Conservation (phyloP, 202 grass and related monocot species). For the Carex sylvatica region DNA sequence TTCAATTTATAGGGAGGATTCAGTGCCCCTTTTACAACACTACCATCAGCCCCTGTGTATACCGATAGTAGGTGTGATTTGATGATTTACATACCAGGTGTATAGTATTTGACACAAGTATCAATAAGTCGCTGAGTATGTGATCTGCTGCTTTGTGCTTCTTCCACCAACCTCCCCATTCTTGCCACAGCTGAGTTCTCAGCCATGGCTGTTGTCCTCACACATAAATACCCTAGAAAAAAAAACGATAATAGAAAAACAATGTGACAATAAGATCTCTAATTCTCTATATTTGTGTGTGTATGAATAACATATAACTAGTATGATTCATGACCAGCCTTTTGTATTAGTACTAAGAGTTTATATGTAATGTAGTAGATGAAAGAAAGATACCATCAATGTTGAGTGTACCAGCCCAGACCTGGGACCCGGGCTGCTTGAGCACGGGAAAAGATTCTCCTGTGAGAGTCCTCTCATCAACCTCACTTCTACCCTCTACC, state of each 20-base stretch:
- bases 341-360: not conserved
- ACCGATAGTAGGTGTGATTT: not conserved
- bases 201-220: slow-evolving; percentile 56
- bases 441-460: slow-evolving; percentile 78
- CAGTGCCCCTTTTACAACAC: too few relatives aligned
- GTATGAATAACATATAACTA: too few relatives aligned
- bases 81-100: slow-evolving; percentile 33
- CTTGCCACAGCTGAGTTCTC: slow-evolving; percentile 72
- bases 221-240: slow-evolving; percentile 64
- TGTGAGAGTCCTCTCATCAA: slow-evolving; percentile 78
- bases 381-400: slow-evolving; percentile 44
- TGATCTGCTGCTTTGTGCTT: slow-evolving; percentile 66
- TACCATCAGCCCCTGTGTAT: not conserved
- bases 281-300: not conserved
- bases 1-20: too few relatives aligned
- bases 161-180: slow-evolving; percentile 70
- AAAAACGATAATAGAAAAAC: not conserved
- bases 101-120: slow-evolving; percentile 72
- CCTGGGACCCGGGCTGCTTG: slow-evolving; percentile 47
- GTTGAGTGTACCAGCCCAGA: slow-evolving; percentile 85
- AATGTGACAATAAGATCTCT: not conserved
- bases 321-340: too few relatives aligned
- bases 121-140: slow-evolving; percentile 70
- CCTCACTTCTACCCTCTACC: slow-evolving; percentile 59
- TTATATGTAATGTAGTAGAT: not conserved